phyloP scores from a whole-genome alignment of 2,329 filamentous ascomycete genomes.

The Fusarium acutatum region DNA sequence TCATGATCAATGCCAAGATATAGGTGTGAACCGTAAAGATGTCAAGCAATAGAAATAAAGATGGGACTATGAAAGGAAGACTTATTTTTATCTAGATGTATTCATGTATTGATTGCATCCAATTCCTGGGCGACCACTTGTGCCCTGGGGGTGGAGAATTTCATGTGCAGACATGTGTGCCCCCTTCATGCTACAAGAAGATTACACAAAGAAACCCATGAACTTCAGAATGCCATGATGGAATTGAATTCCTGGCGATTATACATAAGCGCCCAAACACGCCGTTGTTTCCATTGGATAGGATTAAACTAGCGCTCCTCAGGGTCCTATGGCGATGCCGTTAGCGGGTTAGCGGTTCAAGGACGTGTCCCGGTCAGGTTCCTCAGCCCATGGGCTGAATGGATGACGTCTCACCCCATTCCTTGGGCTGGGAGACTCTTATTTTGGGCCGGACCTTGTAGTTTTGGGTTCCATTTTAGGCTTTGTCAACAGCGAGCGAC shows the following conservation, averaged over 20 bases:
- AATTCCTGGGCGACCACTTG: background rate
- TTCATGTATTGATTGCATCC: background rate
- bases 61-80: background rate
- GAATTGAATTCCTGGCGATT: background rate
- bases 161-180: background rate
- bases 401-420: constrained; percentile 30
- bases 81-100: background rate
- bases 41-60: background rate
- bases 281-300: constrained; percentile 5
- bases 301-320: constrained; percentile 24
- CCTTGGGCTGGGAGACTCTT: constrained; percentile 22
- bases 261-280: constrained; percentile 6
- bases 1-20: background rate
- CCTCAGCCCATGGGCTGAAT: constrained; percentile 12
- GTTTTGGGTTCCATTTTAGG: constrained; percentile 7
- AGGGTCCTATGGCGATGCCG: constrained; percentile 19
- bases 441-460: constrained; percentile 10
- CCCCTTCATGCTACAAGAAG: background rate
- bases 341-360: constrained; percentile 9
- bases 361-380: constrained; percentile 20
- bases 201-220: background rate
- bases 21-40: background rate
- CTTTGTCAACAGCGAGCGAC: constrained; percentile 3
- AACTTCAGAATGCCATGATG: background rate
- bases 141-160: background rate